Evolutionary conservation across 495 filamentous ascomycete species (phyloP).

Genomic region (Symbiotaphrina buchneri): DNA sequence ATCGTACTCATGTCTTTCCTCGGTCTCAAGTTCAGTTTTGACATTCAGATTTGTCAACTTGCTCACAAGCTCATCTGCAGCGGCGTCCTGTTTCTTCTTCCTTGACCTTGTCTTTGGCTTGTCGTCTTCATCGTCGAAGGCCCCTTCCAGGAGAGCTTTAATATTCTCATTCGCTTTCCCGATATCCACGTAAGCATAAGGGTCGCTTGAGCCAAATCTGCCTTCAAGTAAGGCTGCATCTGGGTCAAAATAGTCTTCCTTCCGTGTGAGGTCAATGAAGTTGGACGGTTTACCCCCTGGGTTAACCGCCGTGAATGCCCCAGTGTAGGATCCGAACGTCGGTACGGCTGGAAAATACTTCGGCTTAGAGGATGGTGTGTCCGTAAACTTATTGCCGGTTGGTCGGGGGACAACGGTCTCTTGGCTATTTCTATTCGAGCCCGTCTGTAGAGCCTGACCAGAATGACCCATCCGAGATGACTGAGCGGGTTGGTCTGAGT

Average conservation of each 20-base stretch:
- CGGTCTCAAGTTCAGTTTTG: conserved; percentile 12
- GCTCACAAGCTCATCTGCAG: conserved; percentile 28
- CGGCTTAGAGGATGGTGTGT: too few relatives aligned
- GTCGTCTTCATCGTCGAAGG: conserved; percentile 65
- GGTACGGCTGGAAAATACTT: conserved; percentile 1
- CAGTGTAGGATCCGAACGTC: not conserved
- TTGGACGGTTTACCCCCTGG: not conserved
- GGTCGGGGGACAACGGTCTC: too few relatives aligned
- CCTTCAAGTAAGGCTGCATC: conserved; percentile 11
- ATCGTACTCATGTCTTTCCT: conserved; percentile 29
- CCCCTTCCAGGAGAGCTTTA: conserved; percentile 70
- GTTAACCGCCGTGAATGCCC: not conserved
- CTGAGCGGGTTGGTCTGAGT: too few relatives aligned
- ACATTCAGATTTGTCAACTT: conserved; percentile 38
- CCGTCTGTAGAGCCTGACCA: too few relatives aligned
- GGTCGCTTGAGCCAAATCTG: conserved; percentile 22
- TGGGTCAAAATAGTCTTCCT: conserved; percentile 12
- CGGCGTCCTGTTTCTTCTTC: conserved; percentile 17
- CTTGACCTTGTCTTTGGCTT: conserved; percentile 26
- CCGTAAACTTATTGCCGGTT: too few relatives aligned
- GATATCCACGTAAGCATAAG: conserved; percentile 49
- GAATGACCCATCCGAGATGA: too few relatives aligned
- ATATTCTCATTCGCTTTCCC: conserved; percentile 63
- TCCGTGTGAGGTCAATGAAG: conserved; percentile 2
- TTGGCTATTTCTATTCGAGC: too few relatives aligned